Conservation (phyloP, 805 yeast genomes). For the Isabelozyma pseudorhagii region DNA sequence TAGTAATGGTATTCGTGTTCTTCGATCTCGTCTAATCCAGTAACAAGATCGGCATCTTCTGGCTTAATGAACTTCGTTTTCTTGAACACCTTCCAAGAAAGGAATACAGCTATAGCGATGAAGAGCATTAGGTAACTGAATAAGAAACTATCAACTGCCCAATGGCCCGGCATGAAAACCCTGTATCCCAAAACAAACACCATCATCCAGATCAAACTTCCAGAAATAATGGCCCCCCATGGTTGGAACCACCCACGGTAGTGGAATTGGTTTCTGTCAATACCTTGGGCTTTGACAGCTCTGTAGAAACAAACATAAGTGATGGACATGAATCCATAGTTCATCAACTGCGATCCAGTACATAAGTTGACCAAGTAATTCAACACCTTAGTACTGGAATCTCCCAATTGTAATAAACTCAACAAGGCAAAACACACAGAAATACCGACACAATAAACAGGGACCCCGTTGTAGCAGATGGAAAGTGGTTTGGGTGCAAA, state of each 20-base stretch:
- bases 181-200: slow-evolving; percentile 24
- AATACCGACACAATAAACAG: slow-evolving; percentile 41
- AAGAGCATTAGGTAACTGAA: slow-evolving; percentile 34
- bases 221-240: slow-evolving; percentile 11
- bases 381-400: slow-evolving; percentile 25
- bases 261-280: slow-evolving; percentile 26
- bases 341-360: slow-evolving; percentile 37
- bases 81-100: slow-evolving; percentile 26
- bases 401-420: slow-evolving; percentile 16
- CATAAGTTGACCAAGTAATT: slow-evolving; percentile 39
- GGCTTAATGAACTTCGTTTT: slow-evolving; percentile 24
- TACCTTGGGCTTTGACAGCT: slow-evolving; percentile 28
- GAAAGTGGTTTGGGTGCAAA: slow-evolving; percentile 43
- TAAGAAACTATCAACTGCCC: slow-evolving; percentile 28
- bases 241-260: slow-evolving; percentile 34
- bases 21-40: slow-evolving; percentile 29
- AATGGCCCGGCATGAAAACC: slow-evolving; percentile 30
- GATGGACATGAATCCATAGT: slow-evolving; percentile 35
- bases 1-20: slow-evolving; percentile 21
- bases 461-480: slow-evolving; percentile 46
- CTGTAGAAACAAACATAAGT: slow-evolving; percentile 35
- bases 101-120: slow-evolving; percentile 22
- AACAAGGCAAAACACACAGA: slow-evolving; percentile 51
- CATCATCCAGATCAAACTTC: slow-evolving; percentile 15
- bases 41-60: slow-evolving; percentile 23